Conservation (phyloP, 805 yeast species). For the Kuraishia cidri region DNA sequence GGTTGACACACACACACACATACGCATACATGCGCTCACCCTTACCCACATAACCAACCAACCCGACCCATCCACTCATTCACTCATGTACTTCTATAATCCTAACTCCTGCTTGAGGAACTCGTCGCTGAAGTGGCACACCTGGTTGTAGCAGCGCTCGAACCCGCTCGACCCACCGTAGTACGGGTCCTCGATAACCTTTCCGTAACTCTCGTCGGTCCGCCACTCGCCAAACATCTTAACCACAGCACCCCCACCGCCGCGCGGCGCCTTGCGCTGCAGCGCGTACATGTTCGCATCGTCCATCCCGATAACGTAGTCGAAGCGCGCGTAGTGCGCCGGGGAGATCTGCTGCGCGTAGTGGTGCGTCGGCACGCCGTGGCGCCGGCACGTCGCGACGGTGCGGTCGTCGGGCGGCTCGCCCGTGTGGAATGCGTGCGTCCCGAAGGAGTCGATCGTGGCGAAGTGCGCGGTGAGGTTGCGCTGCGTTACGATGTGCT, state of each 20-base stretch:
- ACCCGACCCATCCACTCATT: no score
- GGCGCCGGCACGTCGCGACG: slow-evolving; percentile 51
- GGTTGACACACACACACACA: no score
- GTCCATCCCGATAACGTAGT: slow-evolving; percentile 68
- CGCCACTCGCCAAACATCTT: slow-evolving; percentile 78
- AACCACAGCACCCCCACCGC: slow-evolving; percentile 37
- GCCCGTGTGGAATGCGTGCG: slow-evolving; percentile 79
- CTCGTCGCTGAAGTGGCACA: slow-evolving; percentile 64
- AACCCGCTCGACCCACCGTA: slow-evolving; percentile 85
- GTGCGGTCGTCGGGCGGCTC: slow-evolving; percentile 77
- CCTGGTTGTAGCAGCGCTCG: slow-evolving; percentile 68
- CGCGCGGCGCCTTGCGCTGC: slow-evolving; percentile 41
- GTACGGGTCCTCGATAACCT: slow-evolving; percentile 82
- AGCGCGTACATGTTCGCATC: slow-evolving; percentile 46
- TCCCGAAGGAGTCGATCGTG: slow-evolving; percentile 79
- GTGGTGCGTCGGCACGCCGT: slow-evolving; percentile 72
- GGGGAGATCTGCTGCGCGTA: slow-evolving; percentile 58
- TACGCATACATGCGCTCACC: no score
- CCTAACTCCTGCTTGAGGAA: slow-evolving; percentile 43
- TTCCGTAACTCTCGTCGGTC: slow-evolving; percentile 35
- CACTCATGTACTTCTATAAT: background rate
- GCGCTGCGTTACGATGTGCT: slow-evolving; percentile 44
- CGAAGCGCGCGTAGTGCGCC: slow-evolving; percentile 46
- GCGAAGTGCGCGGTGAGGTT: slow-evolving; percentile 36
- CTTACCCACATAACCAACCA: no score